Conservation (phyloP, 1,139 yeast genomes). For the Keqinozyma sinolaborantium region DNA sequence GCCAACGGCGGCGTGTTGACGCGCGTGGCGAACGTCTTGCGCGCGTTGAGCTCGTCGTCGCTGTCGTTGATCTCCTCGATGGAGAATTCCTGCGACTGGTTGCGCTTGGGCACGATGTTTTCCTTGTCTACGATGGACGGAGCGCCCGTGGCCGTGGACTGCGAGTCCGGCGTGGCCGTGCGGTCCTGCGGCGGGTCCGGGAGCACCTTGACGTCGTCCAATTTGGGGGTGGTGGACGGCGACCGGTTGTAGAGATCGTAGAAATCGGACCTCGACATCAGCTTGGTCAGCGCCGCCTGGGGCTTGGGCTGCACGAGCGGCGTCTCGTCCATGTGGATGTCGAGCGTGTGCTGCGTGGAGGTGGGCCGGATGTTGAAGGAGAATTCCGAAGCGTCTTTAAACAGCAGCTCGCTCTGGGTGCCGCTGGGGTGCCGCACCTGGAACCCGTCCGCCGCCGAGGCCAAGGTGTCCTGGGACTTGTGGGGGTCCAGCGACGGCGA, state of each 20-base stretch:
- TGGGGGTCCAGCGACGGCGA: neutral
- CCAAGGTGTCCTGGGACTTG: neutral
- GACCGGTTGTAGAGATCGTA: constrained; percentile 20
- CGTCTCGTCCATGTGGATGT: constrained; percentile 6
- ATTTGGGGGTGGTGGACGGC: constrained; percentile 13
- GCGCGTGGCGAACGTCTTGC: constrained; percentile 3
- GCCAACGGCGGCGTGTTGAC: constrained; percentile 5
- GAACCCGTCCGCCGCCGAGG: neutral
- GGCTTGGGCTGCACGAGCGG: constrained; percentile 12
- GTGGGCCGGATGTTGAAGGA: neutral
- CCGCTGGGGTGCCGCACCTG: neutral
- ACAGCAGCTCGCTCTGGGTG: neutral
- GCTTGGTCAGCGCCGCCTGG: constrained; percentile 3
- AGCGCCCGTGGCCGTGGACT: constrained; percentile 1
- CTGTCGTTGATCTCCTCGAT: constrained; percentile 43
- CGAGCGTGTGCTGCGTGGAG: neutral
- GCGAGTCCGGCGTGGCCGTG: constrained; percentile 3
- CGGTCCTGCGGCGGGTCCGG: constrained; percentile 26
- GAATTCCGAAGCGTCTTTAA: neutral
- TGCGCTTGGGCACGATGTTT: constrained; percentile 3
- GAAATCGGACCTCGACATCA: constrained; percentile 9
- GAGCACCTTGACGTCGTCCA: constrained; percentile 23
- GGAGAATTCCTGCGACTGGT: constrained; percentile 22
- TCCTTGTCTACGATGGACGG: neutral
- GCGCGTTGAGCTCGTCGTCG: constrained; percentile 29